Conservation (phyloP, 2,329 filamentous ascomycete genomes). For the Aspergillus terreus region DNA sequence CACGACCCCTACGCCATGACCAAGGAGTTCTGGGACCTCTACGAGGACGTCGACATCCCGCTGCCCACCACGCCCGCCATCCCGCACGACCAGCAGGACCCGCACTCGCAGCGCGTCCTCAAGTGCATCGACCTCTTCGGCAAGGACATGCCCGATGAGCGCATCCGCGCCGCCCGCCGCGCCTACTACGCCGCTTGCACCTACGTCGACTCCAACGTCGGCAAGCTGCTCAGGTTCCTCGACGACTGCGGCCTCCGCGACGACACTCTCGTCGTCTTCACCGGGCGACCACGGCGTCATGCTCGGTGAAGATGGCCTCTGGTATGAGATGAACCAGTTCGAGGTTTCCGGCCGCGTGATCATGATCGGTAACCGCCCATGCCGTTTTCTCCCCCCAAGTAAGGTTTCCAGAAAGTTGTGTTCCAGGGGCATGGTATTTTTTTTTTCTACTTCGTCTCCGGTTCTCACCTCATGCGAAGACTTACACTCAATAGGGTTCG, state of each 20-base stretch:
- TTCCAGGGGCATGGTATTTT: too few relatives aligned
- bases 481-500: too few relatives aligned
- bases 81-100: conserved; percentile 75
- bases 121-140: conserved; percentile 85
- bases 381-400: too few relatives aligned
- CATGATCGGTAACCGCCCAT: too few relatives aligned
- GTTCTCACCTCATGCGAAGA: too few relatives aligned
- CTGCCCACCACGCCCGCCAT: conserved; percentile 71
- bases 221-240: conserved; percentile 72
- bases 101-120: conserved; percentile 81
- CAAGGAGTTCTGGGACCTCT: conserved; percentile 87
- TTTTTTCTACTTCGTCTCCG: too few relatives aligned
- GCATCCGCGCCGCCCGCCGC: conserved; percentile 77
- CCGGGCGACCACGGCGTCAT: conserved; percentile 94
- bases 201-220: conserved; percentile 91
- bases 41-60: conserved; percentile 83
- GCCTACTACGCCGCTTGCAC: conserved; percentile 92
- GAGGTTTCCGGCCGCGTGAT: too few relatives aligned
- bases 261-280: conserved; percentile 88
- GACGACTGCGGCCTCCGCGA: conserved; percentile 76
- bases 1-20: conserved; percentile 96
- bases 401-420: too few relatives aligned
- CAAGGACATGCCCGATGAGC: conserved; percentile 76
- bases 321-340: too few relatives aligned
- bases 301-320: conserved; percentile 86